phyloP scores from a whole-genome alignment of 2,329 filamentous ascomycete species.

The Ophiostoma quercus region DNA sequence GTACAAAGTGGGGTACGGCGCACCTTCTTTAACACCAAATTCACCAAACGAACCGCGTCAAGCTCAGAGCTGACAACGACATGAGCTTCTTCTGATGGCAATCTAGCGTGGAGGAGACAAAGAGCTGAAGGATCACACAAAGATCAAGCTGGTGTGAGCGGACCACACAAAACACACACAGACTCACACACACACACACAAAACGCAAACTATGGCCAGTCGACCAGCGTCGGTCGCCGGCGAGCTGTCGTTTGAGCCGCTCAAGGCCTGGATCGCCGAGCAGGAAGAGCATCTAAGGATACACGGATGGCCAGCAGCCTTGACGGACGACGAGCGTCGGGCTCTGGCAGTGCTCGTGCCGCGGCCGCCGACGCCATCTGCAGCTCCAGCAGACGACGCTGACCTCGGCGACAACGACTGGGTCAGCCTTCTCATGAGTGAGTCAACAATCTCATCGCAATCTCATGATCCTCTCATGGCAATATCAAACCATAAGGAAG shows the following conservation, averaged over 20 bases:
- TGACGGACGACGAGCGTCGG: constrained; percentile 39
- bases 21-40: background rate
- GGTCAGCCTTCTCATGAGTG: constrained; percentile 38
- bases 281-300: constrained; percentile 38
- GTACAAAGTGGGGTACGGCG: background rate
- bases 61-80: background rate
- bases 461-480: no score
- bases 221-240: background rate
- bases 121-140: background rate
- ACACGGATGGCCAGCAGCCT: constrained; percentile 34
- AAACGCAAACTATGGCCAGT: background rate
- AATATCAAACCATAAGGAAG: background rate
- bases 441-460: constrained; percentile 23
- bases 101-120: background rate
- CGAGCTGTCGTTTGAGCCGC: constrained; percentile 13
- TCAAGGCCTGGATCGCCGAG: constrained; percentile 39
- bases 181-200: background rate
- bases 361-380: background rate
- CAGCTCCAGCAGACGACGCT: background rate
- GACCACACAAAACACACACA: no score
- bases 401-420: constrained; percentile 34
- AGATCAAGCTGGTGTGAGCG: background rate
- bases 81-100: background rate
- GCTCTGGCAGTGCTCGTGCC: background rate
- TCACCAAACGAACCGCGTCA: background rate